These are phyloP conservation scores for Neurospora sp. DNA, from an alignment of 495 filamentous ascomycete species.

Conservation along the genomic window DNA sequence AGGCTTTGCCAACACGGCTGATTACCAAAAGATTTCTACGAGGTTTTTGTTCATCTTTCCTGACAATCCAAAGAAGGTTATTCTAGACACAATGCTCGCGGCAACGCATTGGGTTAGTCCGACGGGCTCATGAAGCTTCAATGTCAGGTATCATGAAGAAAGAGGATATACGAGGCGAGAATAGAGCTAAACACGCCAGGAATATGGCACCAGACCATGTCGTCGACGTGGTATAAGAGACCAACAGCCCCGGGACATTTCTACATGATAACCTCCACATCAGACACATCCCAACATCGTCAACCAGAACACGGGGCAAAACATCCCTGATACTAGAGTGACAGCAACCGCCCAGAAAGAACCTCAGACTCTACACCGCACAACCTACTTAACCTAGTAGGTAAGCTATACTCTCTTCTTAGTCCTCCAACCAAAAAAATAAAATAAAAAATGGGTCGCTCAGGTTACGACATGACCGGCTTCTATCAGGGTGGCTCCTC, in stretches of 20 bases:
- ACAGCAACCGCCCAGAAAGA: background rate
- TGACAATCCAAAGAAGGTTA: background rate
- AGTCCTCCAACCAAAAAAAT: background rate
- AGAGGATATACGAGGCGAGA: background rate
- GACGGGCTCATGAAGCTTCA: background rate
- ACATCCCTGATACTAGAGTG: background rate
- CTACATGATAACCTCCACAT: background rate
- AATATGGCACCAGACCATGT: background rate
- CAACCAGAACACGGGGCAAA: background rate
- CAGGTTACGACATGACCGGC: background rate
- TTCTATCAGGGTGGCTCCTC: background rate
- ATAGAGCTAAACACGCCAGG: background rate
- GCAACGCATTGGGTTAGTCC: background rate
- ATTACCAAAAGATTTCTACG: background rate
- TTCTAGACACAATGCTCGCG: background rate
- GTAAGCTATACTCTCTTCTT: background rate
- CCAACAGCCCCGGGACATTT: background rate
- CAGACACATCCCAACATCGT: background rate
- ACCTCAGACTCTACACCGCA: background rate
- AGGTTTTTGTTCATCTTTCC: background rate
- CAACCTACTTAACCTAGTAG: background rate
- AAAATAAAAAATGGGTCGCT: background rate
- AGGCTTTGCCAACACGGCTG: background rate
- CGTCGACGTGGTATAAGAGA: background rate
- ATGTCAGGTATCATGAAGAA: background rate